These are phyloP conservation scores for Talaromyces funiculosus DNA, from an alignment of 2,329 filamentous ascomycete genomes.

Conservation along the genomic window DNA sequence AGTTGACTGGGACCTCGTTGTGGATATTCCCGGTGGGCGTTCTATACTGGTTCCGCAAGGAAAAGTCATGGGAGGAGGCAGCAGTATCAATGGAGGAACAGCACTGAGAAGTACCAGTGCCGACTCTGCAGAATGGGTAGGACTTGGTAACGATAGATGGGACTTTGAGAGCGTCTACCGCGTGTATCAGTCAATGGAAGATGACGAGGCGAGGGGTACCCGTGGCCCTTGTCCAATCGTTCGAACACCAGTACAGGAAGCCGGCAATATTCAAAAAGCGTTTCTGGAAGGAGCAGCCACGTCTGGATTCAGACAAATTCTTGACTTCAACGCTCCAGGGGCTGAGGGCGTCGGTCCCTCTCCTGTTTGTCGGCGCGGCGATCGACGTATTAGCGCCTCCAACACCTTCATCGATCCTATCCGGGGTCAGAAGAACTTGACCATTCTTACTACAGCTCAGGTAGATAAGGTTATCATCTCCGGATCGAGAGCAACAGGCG, in stretches of 20 bases:
- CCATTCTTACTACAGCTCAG: conserved; percentile 12
- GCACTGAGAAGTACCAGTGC: conserved; percentile 13
- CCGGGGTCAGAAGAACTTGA: conserved; percentile 12
- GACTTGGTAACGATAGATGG: conserved; percentile 15
- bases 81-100: conserved; percentile 17
- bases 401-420: conserved; percentile 17
- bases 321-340: conserved; percentile 14
- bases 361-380: conserved; percentile 15
- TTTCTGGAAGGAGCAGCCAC: conserved; percentile 12
- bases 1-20: conserved; percentile 16
- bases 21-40: conserved; percentile 10
- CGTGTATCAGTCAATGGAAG: conserved; percentile 16
- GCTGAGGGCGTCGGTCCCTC: conserved; percentile 16
- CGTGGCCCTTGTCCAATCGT: conserved; percentile 15
- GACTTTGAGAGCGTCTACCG: conserved; percentile 13
- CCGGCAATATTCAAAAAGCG: conserved; percentile 15
- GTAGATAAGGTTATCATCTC: conserved; percentile 13
- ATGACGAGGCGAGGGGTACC: conserved; percentile 11
- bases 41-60: conserved; percentile 17
- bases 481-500: conserved; percentile 6
- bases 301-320: conserved; percentile 9
- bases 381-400: conserved; percentile 15
- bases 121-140: conserved; percentile 16
- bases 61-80: conserved; percentile 17
- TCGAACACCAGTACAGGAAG: conserved; percentile 12